phyloP scores from a whole-genome alignment of 192 early-diverging fungal species.

The Coemansia sp. region DNA sequence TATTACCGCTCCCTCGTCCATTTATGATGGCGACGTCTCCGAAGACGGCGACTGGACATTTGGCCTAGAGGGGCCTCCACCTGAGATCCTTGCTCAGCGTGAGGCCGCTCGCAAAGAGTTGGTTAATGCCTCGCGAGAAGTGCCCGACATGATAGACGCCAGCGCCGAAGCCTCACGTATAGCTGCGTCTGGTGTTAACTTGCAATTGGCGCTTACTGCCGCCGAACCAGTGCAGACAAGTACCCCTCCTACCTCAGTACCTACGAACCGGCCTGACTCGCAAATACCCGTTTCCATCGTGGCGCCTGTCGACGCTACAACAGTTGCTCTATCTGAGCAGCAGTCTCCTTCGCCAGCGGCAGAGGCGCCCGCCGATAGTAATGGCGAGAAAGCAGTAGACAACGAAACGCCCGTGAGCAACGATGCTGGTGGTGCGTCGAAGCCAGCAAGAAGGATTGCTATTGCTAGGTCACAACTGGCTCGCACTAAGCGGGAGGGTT shows the following conservation, averaged over 20 bases:
- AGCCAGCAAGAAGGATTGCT: slow-evolving; percentile 23
- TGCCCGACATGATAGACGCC: slow-evolving; percentile 40
- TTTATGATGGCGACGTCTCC: slow-evolving; percentile 38
- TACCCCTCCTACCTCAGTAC: not conserved
- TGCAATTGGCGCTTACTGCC: not conserved
- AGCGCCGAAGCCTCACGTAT: slow-evolving; percentile 34
- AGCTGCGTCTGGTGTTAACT: slow-evolving; percentile 3
- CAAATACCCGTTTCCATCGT: not conserved
- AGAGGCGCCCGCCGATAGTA: not conserved
- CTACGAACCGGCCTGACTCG: not conserved
- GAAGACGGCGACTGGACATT: slow-evolving; percentile 56
- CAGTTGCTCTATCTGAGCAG: not conserved
- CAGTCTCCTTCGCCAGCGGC: not conserved
- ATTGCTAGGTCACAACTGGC: slow-evolving; percentile 23
- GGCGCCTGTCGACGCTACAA: not conserved
- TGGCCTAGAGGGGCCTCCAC: slow-evolving; percentile 46
- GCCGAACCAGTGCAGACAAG: not conserved
- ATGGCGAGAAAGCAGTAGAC: not conserved
- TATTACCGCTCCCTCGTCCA: slow-evolving; percentile 37
- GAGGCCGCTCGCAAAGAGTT: slow-evolving; percentile 15
- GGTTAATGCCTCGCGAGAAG: slow-evolving; percentile 21
- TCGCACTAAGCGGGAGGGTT: slow-evolving; percentile 9
- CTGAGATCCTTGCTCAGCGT: slow-evolving; percentile 28
- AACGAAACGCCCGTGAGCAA: not conserved
- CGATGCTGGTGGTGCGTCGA: not conserved